Percentiles rank a stretch among this genome's conserved stretches.
Evolutionary conservation across 352 stramenopile genomes (phyloP).

Genomic region (Hyaloperonospora arabidopsidis): DNA sequence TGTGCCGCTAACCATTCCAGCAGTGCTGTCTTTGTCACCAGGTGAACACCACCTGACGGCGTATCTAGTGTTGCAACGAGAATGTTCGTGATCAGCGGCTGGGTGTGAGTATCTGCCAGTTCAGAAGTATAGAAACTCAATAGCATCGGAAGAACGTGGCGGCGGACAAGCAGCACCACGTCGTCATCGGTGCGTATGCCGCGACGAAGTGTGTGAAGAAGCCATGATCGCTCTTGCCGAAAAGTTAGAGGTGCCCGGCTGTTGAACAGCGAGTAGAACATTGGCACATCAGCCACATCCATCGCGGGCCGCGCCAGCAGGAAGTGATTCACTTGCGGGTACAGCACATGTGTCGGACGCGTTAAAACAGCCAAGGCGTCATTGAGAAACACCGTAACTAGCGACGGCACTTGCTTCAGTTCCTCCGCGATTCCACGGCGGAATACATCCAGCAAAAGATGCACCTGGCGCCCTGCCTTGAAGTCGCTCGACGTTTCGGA

Average conservation of each 20-base stretch:
- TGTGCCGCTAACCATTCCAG: background rate
- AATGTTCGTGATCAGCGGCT: constrained; percentile 61
- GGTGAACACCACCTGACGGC: constrained; percentile 33
- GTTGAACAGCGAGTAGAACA: constrained; percentile 87
- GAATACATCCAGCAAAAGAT: constrained; percentile 74
- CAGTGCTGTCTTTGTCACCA: constrained; percentile 57
- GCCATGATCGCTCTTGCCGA: constrained; percentile 78
- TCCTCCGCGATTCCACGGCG: constrained; percentile 48
- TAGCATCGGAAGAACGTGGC: constrained; percentile 74
- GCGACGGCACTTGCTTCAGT: constrained; percentile 53
- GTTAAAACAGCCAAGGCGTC: constrained; percentile 62
- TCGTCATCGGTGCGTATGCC: constrained; percentile 60
- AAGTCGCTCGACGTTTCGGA: constrained; percentile 46
- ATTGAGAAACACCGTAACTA: constrained; percentile 81
- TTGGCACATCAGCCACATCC: constrained; percentile 74
- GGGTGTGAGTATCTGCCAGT: constrained; percentile 69
- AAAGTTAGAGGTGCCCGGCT: constrained; percentile 59
- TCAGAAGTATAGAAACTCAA: constrained; percentile 77
- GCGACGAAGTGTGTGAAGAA: constrained; percentile 67
- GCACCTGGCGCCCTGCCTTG: constrained; percentile 65
- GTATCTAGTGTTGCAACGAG: constrained; percentile 43
- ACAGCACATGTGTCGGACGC: constrained; percentile 64
- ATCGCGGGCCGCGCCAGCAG: constrained; percentile 68
- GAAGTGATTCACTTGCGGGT: constrained; percentile 79
- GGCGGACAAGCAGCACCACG: constrained; percentile 58